Conservation (phyloP, 352 stramenopile species). For the Phytophthora idaei region DNA sequence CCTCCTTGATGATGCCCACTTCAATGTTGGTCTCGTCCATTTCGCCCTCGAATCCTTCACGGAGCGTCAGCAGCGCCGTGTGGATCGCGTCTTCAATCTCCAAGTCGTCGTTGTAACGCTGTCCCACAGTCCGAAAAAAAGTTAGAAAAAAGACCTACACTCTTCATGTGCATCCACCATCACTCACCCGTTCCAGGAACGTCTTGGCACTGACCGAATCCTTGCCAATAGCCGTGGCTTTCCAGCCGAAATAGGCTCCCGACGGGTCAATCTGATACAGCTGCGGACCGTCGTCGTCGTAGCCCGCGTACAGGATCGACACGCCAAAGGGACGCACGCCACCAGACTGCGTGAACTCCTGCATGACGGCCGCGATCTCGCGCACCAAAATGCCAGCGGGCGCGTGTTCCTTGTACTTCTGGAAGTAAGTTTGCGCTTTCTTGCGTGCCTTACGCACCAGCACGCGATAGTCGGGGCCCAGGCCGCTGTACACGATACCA, state of each 20-base stretch:
- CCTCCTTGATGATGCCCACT: conserved; percentile 96
- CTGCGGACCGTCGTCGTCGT: conserved; percentile 97
- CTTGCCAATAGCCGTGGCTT: conserved; percentile 99
- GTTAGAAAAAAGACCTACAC: background rate
- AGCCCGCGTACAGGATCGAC: conserved; percentile 97
- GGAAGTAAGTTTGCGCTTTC: conserved; percentile 95
- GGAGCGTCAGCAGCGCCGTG: conserved; percentile 98
- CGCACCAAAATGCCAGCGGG: conserved; percentile 96
- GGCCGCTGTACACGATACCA: conserved; percentile 97
- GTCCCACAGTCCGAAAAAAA: conserved; percentile 7
- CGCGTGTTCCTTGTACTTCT: conserved; percentile 95
- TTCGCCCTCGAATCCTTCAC: conserved; percentile 98
- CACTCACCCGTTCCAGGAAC: conserved; percentile 98
- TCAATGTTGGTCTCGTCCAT: conserved; percentile 99
- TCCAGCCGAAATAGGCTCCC: conserved; percentile 99
- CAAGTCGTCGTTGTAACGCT: conserved; percentile 96
- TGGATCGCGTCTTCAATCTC: conserved; percentile 99
- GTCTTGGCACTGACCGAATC: conserved; percentile 99
- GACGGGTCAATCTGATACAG: conserved; percentile 99
- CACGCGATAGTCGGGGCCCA: conserved; percentile 99
- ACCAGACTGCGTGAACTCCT: conserved; percentile 98
- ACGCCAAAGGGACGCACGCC: conserved; percentile 99
- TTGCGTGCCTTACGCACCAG: conserved; percentile 96
- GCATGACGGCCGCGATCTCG: conserved; percentile 97
- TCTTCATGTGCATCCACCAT: background rate